Evolutionary conservation across 228 moss, liverwort and hornwort genomes (phyloP), one percentile per base, ranked within the genome.

Genomic region (Sphagnum fallax): DNA sequence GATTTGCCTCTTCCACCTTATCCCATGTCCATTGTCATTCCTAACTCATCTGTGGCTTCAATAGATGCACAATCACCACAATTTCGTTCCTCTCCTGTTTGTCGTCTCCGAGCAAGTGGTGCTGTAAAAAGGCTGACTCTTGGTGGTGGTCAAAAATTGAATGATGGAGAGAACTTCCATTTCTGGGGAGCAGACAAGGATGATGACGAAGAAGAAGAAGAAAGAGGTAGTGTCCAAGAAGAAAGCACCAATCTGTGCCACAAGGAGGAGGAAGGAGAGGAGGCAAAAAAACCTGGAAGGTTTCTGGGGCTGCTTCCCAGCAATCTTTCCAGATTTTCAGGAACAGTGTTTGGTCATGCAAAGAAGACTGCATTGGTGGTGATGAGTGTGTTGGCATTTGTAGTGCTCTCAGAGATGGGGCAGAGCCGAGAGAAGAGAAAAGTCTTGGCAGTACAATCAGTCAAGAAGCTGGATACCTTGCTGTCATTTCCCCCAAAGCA

Each of bases 1-100:
- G 97, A 97, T 65, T 78, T 93, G 16, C 84, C 88, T 59, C 82
- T 97, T 65, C 97, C 97, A n/a, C 97, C 97, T 4, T 97, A 97
- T 61, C 82, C 93, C 9, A 82, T 75, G 80, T 84, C 91, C 62
- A 55, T 55, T 55, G 8, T 12, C 12, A 32, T 32, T 32, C 9
- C 8, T 12, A 63, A 88, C 9, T 67, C 89, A 14, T 84, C 70
- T 63, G 70, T 71, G n/a, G 50, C 62, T 53, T 66, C 72, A 53
- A 53, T 65, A 65, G 96, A 88, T 10, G 89, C 77, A 51, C 77
- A 78, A 13, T 78, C 84, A 14, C 77, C 87, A n/a, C 80, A 75
- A 60, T 73, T 77, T 60, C 66, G 73, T 63, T 72, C 83, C 51
- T 78, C 78, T 52, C 52, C 80, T 70, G 61, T 79, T 62, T 32